Evolutionary conservation across 129 eudicot species (phyloP), one percentile per base, ranked within the genome.

Genomic region (Flaveria robusta): DNA sequence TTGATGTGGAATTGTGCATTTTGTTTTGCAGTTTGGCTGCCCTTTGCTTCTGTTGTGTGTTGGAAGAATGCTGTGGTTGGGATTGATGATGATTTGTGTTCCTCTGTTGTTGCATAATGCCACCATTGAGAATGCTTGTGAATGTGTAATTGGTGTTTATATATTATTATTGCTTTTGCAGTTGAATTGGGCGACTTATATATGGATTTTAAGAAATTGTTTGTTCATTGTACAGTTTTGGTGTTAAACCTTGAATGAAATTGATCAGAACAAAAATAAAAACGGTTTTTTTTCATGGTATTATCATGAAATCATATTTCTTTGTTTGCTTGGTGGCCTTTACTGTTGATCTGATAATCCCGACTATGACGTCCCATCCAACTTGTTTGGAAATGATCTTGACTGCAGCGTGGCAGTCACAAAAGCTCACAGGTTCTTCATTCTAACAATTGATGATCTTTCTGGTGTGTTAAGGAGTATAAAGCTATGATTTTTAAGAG

Each of bases 371-470:
- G 63, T 87, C 88, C 79, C 96, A 80, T 43, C 84, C 75, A 75
- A 86, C 91, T 66, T 86, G 68, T 72, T 85, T 92, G 6, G 96
- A 84, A 27, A 92, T 92, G 15, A 86, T 68, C 85, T 89, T 92
- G 66, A 92, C 88, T 67, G 98, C 96, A 81, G 91, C 88, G 82
- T 89, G 96, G 69, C 90, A 92, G 63, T 92, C 26, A 72, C 26
- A 59, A 96, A 87, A 76, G 97, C 88, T 71, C 93, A 76, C 81
- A 87, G 63, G 31, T 89, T 89, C 83, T 87, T 87, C 91, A 89
- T 82, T 42, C 86, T 86, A 9, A 87, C 68, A 45, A 89, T 84
- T 0, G 92, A 91, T 12, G 89, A 87, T 63, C 90, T 91, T 82
- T 92, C 83, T 20, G 96, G 91, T n/a, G 87, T 86, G 66, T 76